Evolutionary conservation across 208 protist species (phyloP), one percentile per base, ranked within the genome.

Genomic region (Trypanosoma conorhini): DNA sequence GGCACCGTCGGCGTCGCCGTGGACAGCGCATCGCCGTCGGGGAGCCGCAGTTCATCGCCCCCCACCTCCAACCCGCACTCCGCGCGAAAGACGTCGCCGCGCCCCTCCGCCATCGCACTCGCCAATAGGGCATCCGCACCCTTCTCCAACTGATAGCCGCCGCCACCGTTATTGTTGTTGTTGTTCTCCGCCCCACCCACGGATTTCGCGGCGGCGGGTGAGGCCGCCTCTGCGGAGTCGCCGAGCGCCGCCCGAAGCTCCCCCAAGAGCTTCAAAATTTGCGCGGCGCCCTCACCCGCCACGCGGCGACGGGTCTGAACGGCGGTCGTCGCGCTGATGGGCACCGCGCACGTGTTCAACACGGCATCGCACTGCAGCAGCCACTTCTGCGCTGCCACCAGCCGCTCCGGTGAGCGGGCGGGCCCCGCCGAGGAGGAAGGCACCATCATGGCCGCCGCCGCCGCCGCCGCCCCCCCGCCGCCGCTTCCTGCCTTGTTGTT

Each of bases 321-420:
- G 21, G 38, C 3, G 15, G 61, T 31, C 5, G 42, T 22, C 26
- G 51, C 44, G 51, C 30, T 63, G 0, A 33, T 30, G 15, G 70
- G 38, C 5, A 68, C 5, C 17, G 60, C 38, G 60, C 67, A 74
- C 12, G 62, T 69, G 33, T 79, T 62, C 13, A 71, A 48, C n/a
- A 75, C n/a, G 24, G 74, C 62, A 21, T 79, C 62, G 3, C 63
- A 60, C 48, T 74, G 74, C 19, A 75, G 54, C 60, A 79, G 69
- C 48, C 22, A 35, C 42, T 74, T 72, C 42, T 73, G 74, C 30
- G 61, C 59, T 3, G 67, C 54, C 3, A 38, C 46, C 13, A 74
- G 10, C 5, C 57, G 31, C 24, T 19, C 21, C 10, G 1, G 55
- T 10, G 67, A 33, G 44, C 5, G 8, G 3, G 54, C 5, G 3